Evolutionary conservation across 148 eudicot genomes (phyloP).

Genomic region (Rhododendron williamsianum): DNA sequence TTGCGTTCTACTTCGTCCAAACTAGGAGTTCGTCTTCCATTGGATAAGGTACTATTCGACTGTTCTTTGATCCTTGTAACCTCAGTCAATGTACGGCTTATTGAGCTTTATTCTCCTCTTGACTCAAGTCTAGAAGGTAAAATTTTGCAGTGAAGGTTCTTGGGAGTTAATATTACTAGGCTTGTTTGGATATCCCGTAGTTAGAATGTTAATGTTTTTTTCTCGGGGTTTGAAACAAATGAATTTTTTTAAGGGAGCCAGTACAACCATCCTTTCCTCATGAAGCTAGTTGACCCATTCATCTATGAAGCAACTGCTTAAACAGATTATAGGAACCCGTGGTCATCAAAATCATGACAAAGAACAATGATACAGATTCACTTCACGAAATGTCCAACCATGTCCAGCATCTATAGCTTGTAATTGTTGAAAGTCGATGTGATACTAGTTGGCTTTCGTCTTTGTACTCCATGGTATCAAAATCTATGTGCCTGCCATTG

Average conservation of each 20-base stretch:
- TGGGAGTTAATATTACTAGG: neutral
- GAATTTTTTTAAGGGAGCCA: neutral
- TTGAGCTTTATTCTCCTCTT: slow-evolving; percentile 1
- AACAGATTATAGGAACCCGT: neutral
- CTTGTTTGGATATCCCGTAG: neutral
- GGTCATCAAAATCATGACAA: neutral
- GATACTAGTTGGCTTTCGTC: neutral
- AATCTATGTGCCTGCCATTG: neutral
- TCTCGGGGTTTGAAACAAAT: neutral
- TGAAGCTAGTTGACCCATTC: neutral
- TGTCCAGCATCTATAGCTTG: neutral
- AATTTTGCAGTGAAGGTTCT: neutral
- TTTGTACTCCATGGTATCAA: neutral
- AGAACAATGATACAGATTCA: neutral
- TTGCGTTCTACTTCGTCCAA: slow-evolving; percentile 60
- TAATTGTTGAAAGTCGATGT: neutral
- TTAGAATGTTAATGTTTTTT: neutral
- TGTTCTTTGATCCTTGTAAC: neutral
- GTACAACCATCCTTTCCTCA: neutral
- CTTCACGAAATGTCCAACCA: neutral
- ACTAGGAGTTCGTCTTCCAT: slow-evolving; percentile 48
- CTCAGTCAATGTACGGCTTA: neutral
- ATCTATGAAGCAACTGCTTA: neutral
- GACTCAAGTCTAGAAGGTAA: neutral
- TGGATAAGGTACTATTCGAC: slow-evolving; percentile 50